These are phyloP conservation scores for Barnettozyma californica DNA, from an alignment of 805 yeast genomes.

Conservation along the genomic window DNA sequence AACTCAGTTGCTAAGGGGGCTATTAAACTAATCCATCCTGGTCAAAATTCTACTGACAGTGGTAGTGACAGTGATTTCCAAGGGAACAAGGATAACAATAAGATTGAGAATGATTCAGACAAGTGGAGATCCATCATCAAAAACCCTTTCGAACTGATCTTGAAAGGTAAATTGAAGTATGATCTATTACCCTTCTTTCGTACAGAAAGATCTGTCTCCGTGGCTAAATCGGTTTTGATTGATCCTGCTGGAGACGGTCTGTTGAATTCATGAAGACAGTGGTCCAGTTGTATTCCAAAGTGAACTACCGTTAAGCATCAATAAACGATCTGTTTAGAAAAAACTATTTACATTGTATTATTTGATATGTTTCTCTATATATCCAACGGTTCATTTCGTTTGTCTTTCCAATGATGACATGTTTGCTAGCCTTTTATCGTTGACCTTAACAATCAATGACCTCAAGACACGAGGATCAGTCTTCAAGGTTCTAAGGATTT, in stretches of 20 bases:
- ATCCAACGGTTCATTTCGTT: neutral
- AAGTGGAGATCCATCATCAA: slow-evolving; percentile 73
- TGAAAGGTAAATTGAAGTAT: slow-evolving; percentile 79
- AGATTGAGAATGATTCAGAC: slow-evolving; percentile 30
- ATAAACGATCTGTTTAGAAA: neutral
- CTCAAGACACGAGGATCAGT: slow-evolving; percentile 90
- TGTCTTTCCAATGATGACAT: slow-evolving; percentile 51
- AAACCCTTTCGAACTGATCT: slow-evolving; percentile 79
- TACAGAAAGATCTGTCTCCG: slow-evolving; percentile 50
- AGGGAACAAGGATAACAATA: slow-evolving; percentile 18
- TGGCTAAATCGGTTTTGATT: slow-evolving; percentile 51
- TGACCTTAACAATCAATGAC: slow-evolving; percentile 63
- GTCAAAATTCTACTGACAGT: slow-evolving; percentile 31
- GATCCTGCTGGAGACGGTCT: slow-evolving; percentile 38
- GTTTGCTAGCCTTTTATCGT: slow-evolving; percentile 45
- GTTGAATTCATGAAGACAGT: neutral
- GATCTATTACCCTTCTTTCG: slow-evolving; percentile 55
- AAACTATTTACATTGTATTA: neutral
- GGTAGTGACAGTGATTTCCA: neutral
- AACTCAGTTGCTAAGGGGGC: slow-evolving; percentile 58
- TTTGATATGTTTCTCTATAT: neutral
- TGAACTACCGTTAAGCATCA: neutral
- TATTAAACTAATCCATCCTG: slow-evolving; percentile 70
- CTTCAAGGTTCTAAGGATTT: slow-evolving; percentile 71
- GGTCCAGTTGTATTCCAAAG: too few relatives aligned